Percentiles rank a stretch among this genome's conserved stretches.
phyloP scores from a whole-genome alignment of 2,329 filamentous ascomycete genomes.

The Coniochaeta sp. region DNA sequence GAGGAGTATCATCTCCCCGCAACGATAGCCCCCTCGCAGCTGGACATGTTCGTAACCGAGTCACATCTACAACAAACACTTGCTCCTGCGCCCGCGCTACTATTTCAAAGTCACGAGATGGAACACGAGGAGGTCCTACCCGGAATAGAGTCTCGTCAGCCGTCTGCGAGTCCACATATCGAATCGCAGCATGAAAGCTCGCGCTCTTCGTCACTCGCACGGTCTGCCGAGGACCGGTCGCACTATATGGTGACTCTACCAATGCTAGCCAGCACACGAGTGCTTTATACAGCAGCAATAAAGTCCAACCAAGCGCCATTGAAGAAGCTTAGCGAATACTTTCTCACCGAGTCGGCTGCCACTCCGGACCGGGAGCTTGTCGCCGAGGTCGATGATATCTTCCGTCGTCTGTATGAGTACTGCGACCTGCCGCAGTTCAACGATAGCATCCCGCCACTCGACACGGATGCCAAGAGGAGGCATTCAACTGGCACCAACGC shows the following conservation, averaged over 20 bases:
- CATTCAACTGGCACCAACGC: conserved; percentile 49
- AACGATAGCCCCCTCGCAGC: neutral
- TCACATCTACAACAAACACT: neutral
- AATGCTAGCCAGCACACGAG: conserved; percentile 44
- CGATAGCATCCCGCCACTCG: conserved; percentile 32
- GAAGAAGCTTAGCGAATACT: conserved; percentile 35
- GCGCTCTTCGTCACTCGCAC: neutral
- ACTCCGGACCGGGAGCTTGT: conserved; percentile 33
- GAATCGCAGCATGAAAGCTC: no score
- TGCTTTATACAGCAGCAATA: conserved; percentile 44
- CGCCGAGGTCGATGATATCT: conserved; percentile 41
- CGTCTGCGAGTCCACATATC: conserved; percentile 1
- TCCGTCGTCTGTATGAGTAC: conserved; percentile 43
- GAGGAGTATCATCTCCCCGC: neutral
- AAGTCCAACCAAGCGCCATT: conserved; percentile 34
- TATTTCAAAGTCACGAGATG: neutral
- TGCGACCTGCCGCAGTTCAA: conserved; percentile 51
- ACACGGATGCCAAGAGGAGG: conserved; percentile 37
- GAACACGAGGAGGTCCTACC: neutral
- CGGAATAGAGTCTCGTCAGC: conserved; percentile 1
- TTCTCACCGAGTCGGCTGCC: conserved; percentile 30
- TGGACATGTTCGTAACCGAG: neutral
- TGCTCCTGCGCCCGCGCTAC: neutral
- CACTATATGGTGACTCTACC: conserved; percentile 49
- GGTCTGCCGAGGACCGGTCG: conserved; percentile 12